Conservation (phyloP, 139 green algal species). For the Trebouxia sp. region DNA sequence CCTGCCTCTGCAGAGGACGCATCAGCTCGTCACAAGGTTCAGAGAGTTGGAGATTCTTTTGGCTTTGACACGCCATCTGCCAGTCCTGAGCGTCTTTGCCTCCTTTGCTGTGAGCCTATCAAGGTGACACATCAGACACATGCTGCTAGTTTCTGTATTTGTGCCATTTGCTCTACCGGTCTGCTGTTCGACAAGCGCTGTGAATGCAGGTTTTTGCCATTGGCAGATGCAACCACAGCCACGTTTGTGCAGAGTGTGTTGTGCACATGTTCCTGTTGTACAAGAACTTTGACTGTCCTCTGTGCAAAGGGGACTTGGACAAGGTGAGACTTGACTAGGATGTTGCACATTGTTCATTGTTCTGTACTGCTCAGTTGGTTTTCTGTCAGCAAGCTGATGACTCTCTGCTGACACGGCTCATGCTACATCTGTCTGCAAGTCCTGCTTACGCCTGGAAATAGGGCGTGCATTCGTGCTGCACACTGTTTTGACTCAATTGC, state of each 20-base stretch:
- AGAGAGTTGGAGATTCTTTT: too few relatives aligned
- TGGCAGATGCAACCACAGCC: neutral
- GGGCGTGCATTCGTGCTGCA: too few relatives aligned
- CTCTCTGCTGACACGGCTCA: too few relatives aligned
- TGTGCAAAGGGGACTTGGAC: neutral
- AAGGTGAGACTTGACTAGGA: neutral
- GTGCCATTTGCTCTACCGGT: neutral
- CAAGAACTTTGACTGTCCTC: neutral
- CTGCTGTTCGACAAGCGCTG: too few relatives aligned
- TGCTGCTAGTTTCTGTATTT: neutral
- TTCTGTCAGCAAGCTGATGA: too few relatives aligned
- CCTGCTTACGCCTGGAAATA: too few relatives aligned
- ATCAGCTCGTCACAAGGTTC: too few relatives aligned
- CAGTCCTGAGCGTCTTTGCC: neutral
- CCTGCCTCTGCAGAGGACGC: too few relatives aligned
- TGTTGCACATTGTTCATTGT: neutral
- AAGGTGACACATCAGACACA: constrained; percentile 1
- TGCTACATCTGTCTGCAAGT: too few relatives aligned
- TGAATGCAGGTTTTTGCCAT: neutral
- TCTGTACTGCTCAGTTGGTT: too few relatives aligned
- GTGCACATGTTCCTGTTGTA: neutral
- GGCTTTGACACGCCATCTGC: neutral
- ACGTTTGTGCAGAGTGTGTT: neutral
- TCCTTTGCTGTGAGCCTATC: neutral
- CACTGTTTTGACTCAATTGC: too few relatives aligned